Evolutionary conservation across 306 rosid species (phyloP).

Genomic region (Sophora flavescens): DNA sequence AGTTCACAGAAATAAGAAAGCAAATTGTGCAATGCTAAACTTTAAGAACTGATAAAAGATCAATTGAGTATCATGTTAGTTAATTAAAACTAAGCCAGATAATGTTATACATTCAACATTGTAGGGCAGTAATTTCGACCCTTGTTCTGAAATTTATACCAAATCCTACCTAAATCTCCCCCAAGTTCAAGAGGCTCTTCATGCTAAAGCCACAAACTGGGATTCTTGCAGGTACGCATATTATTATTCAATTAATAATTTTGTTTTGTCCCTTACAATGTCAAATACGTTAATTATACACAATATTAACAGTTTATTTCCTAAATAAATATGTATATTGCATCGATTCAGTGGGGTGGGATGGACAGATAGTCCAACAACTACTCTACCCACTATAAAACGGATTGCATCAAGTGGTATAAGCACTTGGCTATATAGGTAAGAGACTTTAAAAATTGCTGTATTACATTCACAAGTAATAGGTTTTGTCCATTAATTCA

Average conservation of each 20-base stretch:
- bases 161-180: conserved; percentile 55
- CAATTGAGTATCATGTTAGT: background rate
- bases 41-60: background rate
- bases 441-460: background rate
- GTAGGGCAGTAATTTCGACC: conserved; percentile 58
- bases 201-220: conserved; percentile 58
- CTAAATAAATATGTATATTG: background rate
- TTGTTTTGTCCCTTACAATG: conserved; percentile 11
- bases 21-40: background rate
- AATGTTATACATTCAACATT: background rate
- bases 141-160: conserved; percentile 62
- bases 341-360: conserved; percentile 43
- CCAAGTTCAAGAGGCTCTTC: conserved; percentile 68
- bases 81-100: conserved; percentile 22
- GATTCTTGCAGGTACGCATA: conserved; percentile 55
- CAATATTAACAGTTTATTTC: background rate
- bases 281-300: background rate
- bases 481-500: background rate
- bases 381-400: conserved; percentile 46
- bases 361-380: conserved; percentile 57
- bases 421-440: conserved; percentile 43
- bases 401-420: conserved; percentile 48
- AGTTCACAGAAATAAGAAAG: background rate
- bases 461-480: background rate
- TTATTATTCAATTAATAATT: background rate